Evolutionary conservation across 352 stramenopile species (phyloP).

Genomic region (Pythium coloratum): DNA sequence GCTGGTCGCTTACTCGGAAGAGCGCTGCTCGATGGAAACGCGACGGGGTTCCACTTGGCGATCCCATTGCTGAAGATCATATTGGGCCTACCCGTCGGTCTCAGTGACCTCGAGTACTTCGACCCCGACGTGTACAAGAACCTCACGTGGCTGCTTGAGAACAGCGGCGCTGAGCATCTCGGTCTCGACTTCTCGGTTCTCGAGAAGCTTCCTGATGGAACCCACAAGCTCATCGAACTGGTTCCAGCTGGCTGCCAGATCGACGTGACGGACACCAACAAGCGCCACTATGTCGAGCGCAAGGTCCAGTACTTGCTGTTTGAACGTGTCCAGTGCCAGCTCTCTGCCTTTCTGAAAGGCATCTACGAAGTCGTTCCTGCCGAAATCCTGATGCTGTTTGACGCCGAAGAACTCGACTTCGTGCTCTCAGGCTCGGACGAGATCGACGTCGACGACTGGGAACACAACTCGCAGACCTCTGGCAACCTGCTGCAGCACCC

Average conservation of each 20-base stretch:
- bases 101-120: slow-evolving; percentile 90
- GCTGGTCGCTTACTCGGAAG: slow-evolving; percentile 59
- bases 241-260: slow-evolving; percentile 55
- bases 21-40: slow-evolving; percentile 82
- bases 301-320: slow-evolving; percentile 90
- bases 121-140: slow-evolving; percentile 55
- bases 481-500: slow-evolving; percentile 2
- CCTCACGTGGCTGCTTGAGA: slow-evolving; percentile 51
- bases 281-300: slow-evolving; percentile 90
- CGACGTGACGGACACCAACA: slow-evolving; percentile 93
- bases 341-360: slow-evolving; percentile 73
- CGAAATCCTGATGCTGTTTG: slow-evolving; percentile 87
- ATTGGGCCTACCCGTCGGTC: slow-evolving; percentile 91
- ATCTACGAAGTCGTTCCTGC: slow-evolving; percentile 92
- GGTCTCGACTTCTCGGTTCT: slow-evolving; percentile 53
- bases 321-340: slow-evolving; percentile 71
- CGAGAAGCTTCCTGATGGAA: slow-evolving; percentile 5
- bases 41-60: slow-evolving; percentile 92
- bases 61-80: slow-evolving; percentile 97
- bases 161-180: slow-evolving; percentile 46
- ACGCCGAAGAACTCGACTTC: slow-evolving; percentile 93
- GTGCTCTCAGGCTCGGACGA: slow-evolving; percentile 87
- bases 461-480: slow-evolving; percentile 52
- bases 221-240: slow-evolving; percentile 38
- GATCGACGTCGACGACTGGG: slow-evolving; percentile 92